A percentile compares a stretch with the other conserved stretches of the same genome.
Conservation (phyloP, 257 asterid species). For the Linaria vulgaris region DNA sequence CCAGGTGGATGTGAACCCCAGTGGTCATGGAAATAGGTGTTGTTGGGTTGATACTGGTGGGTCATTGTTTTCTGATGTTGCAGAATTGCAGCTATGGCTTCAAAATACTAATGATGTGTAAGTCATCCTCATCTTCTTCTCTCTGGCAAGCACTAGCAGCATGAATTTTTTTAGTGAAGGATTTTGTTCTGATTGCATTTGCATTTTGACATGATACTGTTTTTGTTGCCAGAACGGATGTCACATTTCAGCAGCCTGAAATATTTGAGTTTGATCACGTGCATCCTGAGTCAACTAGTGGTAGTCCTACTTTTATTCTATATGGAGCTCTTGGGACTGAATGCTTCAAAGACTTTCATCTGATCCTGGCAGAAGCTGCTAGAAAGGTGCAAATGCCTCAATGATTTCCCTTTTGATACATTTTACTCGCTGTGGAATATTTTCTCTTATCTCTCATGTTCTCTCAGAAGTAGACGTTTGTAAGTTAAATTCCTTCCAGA, state of each 20-base stretch:
- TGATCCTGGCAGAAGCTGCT: constrained; percentile 65
- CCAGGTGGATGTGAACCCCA: constrained; percentile 46
- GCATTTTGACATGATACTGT: constrained; percentile 17
- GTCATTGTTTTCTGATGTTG: constrained; percentile 60
- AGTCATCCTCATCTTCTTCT: constrained; percentile 38
- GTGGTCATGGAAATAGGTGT: constrained; percentile 61
- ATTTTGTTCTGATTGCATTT: constrained; percentile 23
- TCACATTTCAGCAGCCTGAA: constrained; percentile 84
- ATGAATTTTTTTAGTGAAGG: constrained; percentile 8
- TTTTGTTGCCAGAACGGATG: constrained; percentile 52
- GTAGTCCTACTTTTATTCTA: constrained; percentile 65
- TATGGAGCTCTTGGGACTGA: constrained; percentile 92
- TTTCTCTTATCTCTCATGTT: constrained; percentile 15
- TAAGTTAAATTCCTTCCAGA: constrained; percentile 2
- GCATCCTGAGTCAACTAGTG: constrained; percentile 76
- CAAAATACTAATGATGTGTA: constrained; percentile 56
- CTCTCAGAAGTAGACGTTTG: constrained; percentile 10
- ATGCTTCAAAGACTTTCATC: constrained; percentile 86
- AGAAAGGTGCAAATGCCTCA: constrained; percentile 47
- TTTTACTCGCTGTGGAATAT: constrained; percentile 16
- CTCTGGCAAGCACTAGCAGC: neutral
- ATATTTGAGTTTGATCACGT: constrained; percentile 92
- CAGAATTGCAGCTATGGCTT: constrained; percentile 72
- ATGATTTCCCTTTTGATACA: constrained; percentile 17
- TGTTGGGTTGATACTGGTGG: constrained; percentile 98